Evolutionary conservation across 139 green algal species (phyloP).

Genomic region (Coelastrella sp.): DNA sequence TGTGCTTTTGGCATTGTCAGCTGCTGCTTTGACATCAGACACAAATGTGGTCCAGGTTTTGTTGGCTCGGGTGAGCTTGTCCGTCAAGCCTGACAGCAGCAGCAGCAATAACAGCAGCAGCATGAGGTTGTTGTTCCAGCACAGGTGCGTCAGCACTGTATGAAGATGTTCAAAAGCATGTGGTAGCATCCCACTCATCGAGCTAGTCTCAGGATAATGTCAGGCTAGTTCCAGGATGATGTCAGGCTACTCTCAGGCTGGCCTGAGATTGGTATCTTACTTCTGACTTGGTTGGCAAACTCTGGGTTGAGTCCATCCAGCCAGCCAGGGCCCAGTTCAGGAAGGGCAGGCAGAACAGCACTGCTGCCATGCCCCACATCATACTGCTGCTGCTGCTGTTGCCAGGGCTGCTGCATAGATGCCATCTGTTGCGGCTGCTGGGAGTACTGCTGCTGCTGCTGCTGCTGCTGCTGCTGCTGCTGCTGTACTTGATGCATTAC

Average conservation of each 20-base stretch:
- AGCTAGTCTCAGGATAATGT: neutral
- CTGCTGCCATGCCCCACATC: neutral
- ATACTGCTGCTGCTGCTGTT: neutral
- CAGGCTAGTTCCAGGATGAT: neutral
- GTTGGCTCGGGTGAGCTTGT: neutral
- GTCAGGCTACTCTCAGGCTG: neutral
- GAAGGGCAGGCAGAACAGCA: neutral
- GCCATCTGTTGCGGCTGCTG: neutral
- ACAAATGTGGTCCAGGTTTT: neutral
- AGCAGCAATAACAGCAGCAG: neutral
- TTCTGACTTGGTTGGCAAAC: neutral
- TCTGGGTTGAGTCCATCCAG: neutral
- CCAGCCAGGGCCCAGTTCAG: neutral
- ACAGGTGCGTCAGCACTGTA: no score
- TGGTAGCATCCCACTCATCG: no score
- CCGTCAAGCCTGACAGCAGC: neutral
- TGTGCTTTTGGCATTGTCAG: neutral
- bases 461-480: slow-evolving; percentile 5
- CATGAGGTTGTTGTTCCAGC: neutral
- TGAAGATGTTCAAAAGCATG: no score
- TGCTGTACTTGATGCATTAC: neutral
- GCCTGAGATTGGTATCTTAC: neutral
- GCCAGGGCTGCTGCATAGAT: neutral
- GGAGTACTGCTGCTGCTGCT: neutral
- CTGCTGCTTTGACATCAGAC: neutral